phyloP scores from a whole-genome alignment of 2,329 filamentous ascomycete species.

The Penicillium sp. region DNA sequence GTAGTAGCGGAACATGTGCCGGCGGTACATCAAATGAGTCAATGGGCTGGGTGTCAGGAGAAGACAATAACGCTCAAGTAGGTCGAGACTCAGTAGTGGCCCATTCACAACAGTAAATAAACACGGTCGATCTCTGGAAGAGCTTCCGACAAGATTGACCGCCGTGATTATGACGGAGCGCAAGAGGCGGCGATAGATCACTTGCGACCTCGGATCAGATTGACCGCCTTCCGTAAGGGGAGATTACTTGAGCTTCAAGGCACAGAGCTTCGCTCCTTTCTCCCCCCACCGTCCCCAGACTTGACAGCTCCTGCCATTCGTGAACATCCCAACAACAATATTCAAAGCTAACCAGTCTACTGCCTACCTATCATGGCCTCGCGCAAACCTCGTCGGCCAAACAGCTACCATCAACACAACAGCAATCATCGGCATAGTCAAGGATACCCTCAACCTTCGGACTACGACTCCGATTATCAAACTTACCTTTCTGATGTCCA shows the following conservation, averaged over 20 bases:
- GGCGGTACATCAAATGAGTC: conserved; percentile 9
- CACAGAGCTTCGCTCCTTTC: conserved; percentile 3
- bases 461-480: conserved; percentile 71
- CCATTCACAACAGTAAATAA: not conserved
- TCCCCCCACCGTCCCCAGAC: not conserved
- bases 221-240: conserved; percentile 26
- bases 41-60: not conserved
- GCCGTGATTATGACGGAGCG: conserved; percentile 8
- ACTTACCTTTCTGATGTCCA: conserved; percentile 51
- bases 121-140: not conserved
- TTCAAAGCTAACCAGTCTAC: not conserved
- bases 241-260: conserved; percentile 17
- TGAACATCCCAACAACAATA: not conserved
- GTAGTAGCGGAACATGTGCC: conserved; percentile 7
- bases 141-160: not conserved
- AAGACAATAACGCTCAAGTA: not conserved
- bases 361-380: conserved; percentile 31
- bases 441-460: conserved; percentile 41
- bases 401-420: conserved; percentile 29
- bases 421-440: conserved; percentile 26
- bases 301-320: not conserved
- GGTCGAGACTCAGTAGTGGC: not conserved
- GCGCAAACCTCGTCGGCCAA: conserved; percentile 39
- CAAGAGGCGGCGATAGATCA: conserved; percentile 11
- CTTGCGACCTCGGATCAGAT: not conserved